These are phyloP conservation scores for Cercophora newfieldiana DNA, from an alignment of 495 filamentous ascomycete species.

Conservation along the genomic window DNA sequence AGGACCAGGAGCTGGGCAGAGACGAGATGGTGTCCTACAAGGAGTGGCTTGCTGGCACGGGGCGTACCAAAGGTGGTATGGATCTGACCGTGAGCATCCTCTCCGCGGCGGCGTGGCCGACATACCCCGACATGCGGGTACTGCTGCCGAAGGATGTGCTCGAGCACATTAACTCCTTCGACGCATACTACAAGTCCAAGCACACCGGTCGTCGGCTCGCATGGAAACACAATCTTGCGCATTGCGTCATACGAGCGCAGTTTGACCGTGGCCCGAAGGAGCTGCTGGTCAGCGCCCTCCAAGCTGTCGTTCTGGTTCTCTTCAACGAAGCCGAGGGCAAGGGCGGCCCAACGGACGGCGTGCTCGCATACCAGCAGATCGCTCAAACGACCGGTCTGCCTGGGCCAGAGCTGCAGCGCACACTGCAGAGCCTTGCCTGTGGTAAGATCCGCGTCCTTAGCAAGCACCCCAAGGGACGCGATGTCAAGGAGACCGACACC, in stretches of 20 bases:
- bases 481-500: slow-evolving; percentile 72
- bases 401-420: slow-evolving; percentile 78
- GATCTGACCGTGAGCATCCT: slow-evolving; percentile 87
- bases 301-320: slow-evolving; percentile 87
- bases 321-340: slow-evolving; percentile 73
- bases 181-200: slow-evolving; percentile 78
- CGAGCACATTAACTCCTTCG: slow-evolving; percentile 68
- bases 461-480: slow-evolving; percentile 82
- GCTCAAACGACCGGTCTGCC: slow-evolving; percentile 62
- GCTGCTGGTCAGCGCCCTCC: slow-evolving; percentile 81
- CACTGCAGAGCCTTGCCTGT: slow-evolving; percentile 90
- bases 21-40: slow-evolving; percentile 84
- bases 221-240: slow-evolving; percentile 91
- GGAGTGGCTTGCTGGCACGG: slow-evolving; percentile 40
- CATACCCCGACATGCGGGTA: slow-evolving; percentile 79
- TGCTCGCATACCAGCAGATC: slow-evolving; percentile 69
- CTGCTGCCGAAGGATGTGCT: slow-evolving; percentile 72
- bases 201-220: slow-evolving; percentile 80
- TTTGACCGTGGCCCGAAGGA: slow-evolving; percentile 83
- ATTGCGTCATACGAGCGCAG: slow-evolving; percentile 75
- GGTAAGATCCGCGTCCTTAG: slow-evolving; percentile 81
- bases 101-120: slow-evolving; percentile 85
- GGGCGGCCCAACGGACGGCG: slow-evolving; percentile 25
- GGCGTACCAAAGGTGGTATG: slow-evolving; percentile 55
- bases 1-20: slow-evolving; percentile 85